These are phyloP conservation scores for Tetrastigma voinierianum DNA, from an alignment of 164 flowering plant species.

Conservation along the genomic window DNA sequence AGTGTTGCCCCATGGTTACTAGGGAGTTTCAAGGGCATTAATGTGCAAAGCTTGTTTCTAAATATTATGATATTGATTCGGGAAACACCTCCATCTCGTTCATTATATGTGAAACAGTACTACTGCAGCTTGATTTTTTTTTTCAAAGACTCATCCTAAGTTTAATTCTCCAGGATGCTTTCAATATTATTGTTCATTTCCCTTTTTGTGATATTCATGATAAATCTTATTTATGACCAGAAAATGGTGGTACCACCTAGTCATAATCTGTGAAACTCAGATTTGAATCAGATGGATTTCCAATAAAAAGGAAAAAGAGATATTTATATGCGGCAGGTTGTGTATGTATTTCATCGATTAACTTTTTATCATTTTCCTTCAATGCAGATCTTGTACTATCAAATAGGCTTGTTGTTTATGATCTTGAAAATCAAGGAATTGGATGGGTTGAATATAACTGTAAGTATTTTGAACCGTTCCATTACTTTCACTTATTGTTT, in stretches of 20 bases:
- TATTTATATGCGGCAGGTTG: neutral
- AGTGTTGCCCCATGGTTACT: too few relatives aligned
- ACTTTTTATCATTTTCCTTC: neutral
- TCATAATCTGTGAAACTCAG: too few relatives aligned
- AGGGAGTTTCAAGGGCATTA: too few relatives aligned
- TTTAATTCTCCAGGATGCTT: too few relatives aligned
- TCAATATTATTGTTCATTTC: too few relatives aligned
- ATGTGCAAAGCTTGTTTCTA: too few relatives aligned
- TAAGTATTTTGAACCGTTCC: slow-evolving; percentile 34
- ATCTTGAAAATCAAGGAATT: slow-evolving; percentile 71
- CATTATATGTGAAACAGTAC: too few relatives aligned
- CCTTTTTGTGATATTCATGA: neutral
- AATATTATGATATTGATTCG: too few relatives aligned
- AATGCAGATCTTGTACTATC: slow-evolving; percentile 59
- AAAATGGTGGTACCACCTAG: too few relatives aligned
- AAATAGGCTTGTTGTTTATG: slow-evolving; percentile 71
- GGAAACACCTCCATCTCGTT: too few relatives aligned
- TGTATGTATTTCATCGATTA: neutral
- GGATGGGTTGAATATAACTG: slow-evolving; percentile 91
- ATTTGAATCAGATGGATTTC: neutral
- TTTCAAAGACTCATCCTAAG: too few relatives aligned
- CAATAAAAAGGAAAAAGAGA: neutral
- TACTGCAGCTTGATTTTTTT: too few relatives aligned
- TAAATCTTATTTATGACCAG: neutral
- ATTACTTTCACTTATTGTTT: neutral